Conservation (phyloP, 345 rosid species). For the Cochlearia excelsa region DNA sequence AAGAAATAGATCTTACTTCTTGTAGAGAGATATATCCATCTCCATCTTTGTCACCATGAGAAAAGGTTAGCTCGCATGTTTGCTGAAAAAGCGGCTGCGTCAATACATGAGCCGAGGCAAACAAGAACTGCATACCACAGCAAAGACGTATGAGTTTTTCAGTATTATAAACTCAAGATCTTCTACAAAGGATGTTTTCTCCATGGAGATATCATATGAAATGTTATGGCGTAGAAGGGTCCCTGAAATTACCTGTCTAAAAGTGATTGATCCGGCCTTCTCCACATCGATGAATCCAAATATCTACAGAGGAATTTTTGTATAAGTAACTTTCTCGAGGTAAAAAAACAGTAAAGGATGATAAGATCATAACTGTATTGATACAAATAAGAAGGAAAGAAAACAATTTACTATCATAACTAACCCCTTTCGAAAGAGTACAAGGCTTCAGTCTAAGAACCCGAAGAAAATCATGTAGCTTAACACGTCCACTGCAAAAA, state of each 20-base stretch:
- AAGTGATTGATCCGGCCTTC: constrained; percentile 69
- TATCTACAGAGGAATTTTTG: constrained; percentile 46
- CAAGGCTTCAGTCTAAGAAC: constrained; percentile 59
- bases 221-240: background rate
- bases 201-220: background rate
- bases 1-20: constrained; percentile 49
- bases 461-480: constrained; percentile 51
- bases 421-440: constrained; percentile 63
- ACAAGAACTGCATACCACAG: constrained; percentile 65
- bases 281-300: constrained; percentile 82
- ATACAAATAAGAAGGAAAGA: background rate
- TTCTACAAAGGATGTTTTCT: background rate
- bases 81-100: constrained; percentile 59
- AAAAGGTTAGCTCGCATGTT: constrained; percentile 67
- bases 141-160: background rate
- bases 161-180: too few species aligned
- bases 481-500: constrained; percentile 73
- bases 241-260: constrained; percentile 64
- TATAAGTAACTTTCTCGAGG: constrained; percentile 16
- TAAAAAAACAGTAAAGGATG: background rate
- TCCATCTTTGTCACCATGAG: constrained; percentile 49
- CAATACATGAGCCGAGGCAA: constrained; percentile 71
- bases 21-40: constrained; percentile 49
- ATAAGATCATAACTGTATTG: constrained; percentile 6
- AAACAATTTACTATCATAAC: constrained; percentile 18